These are phyloP conservation scores for Beauveria sp. DNA, from an alignment of 2,329 filamentous ascomycete genomes.

Conservation along the genomic window DNA sequence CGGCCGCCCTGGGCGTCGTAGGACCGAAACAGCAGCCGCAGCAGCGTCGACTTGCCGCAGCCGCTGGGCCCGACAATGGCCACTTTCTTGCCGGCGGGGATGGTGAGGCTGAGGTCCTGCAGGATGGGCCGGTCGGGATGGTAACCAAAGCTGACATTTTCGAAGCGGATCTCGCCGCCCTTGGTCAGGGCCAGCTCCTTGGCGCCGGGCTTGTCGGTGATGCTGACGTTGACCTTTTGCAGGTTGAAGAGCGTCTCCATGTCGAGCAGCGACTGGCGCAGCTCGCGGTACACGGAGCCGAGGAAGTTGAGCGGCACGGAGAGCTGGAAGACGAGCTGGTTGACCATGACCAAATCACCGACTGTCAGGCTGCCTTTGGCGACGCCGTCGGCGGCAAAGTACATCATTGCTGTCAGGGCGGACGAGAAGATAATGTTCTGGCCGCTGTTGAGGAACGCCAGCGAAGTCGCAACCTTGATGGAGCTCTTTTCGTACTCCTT, in stretches of 20 bases:
- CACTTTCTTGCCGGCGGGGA: constrained; percentile 92
- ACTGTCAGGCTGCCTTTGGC: constrained; percentile 75
- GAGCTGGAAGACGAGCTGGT: constrained; percentile 96
- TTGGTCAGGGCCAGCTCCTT: constrained; percentile 62
- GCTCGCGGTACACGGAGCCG: constrained; percentile 93
- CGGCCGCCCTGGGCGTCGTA: constrained; percentile 83
- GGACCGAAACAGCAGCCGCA: constrained; percentile 85
- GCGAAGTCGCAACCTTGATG: constrained; percentile 91
- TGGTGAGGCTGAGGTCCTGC: constrained; percentile 74
- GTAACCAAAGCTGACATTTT: constrained; percentile 94
- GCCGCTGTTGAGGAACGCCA: constrained; percentile 87
- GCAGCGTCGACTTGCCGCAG: constrained; percentile 90
- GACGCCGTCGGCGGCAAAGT: constrained; percentile 84
- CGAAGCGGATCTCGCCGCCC: constrained; percentile 86
- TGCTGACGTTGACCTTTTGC: constrained; percentile 88
- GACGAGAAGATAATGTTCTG: constrained; percentile 97
- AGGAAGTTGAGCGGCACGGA: constrained; percentile 96
- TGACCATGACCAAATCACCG: constrained; percentile 96
- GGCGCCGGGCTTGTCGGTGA: constrained; percentile 70
- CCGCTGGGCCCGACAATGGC: constrained; percentile 92
- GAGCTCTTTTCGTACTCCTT: constrained; percentile 84
- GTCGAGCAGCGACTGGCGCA: constrained; percentile 87
- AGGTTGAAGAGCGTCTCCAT: constrained; percentile 98
- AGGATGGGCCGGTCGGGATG: constrained; percentile 80
- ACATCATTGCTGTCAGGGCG: constrained; percentile 96